A percentile compares a stretch with the other conserved stretches of the same genome.
These are phyloP conservation scores for Didymella arachidicola DNA, from an alignment of 2,329 filamentous ascomycete species.

Conservation along the genomic window DNA sequence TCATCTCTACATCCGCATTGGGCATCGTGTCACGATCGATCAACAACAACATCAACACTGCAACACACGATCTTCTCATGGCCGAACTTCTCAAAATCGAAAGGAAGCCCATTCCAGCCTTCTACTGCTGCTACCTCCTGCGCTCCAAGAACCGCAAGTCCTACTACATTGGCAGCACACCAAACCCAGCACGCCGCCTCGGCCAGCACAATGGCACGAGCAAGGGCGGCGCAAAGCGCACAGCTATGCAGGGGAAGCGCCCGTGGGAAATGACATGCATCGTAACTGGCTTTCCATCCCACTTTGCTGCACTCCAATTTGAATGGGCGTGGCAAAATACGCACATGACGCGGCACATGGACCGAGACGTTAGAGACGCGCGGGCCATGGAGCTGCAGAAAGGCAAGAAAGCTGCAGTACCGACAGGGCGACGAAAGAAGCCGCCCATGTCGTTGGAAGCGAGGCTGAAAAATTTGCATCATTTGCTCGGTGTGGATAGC, in stretches of 20 bases:
- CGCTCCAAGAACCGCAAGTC: slow-evolving; percentile 77
- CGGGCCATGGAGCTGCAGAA: slow-evolving; percentile 46
- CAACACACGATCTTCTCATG: slow-evolving; percentile 13
- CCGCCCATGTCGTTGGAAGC: slow-evolving; percentile 69
- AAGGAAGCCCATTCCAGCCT: slow-evolving; percentile 71
- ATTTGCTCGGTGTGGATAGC: slow-evolving; percentile 78
- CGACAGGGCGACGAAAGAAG: slow-evolving; percentile 53
- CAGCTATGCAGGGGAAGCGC: slow-evolving; percentile 70
- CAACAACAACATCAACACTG: slow-evolving; percentile 24
- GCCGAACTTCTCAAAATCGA: slow-evolving; percentile 28
- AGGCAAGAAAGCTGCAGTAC: slow-evolving; percentile 37
- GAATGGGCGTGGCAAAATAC: slow-evolving; percentile 97
- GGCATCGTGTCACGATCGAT: slow-evolving; percentile 18
- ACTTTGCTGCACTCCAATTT: slow-evolving; percentile 88
- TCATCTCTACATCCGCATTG: slow-evolving; percentile 29
- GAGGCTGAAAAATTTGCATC: slow-evolving; percentile 79
- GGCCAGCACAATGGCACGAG: slow-evolving; percentile 89
- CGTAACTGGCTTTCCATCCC: slow-evolving; percentile 87
- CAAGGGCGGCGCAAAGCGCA: slow-evolving; percentile 82
- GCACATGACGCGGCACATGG: slow-evolving; percentile 80
- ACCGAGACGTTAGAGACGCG: slow-evolving; percentile 50
- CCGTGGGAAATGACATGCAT: slow-evolving; percentile 85
- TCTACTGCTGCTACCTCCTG: slow-evolving; percentile 93
- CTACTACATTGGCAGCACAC: slow-evolving; percentile 91
- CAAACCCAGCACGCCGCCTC: slow-evolving; percentile 82